These are phyloP conservation scores for Xylaria sp. DNA, from an alignment of 2,329 filamentous ascomycete genomes.

Conservation along the genomic window DNA sequence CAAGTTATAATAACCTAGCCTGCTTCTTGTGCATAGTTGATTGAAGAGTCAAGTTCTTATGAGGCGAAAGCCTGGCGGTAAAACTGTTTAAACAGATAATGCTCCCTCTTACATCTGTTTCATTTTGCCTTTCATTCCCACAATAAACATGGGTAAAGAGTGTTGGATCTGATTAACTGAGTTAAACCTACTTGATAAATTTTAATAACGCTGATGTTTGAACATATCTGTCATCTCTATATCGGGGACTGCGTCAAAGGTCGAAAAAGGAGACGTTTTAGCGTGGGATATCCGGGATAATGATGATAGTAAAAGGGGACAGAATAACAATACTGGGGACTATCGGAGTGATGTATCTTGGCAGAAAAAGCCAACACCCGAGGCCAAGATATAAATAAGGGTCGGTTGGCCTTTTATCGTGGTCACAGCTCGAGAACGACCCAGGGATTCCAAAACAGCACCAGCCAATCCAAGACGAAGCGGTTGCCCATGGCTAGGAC, in stretches of 20 bases:
- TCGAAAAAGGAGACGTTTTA: background rate
- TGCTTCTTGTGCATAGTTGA: background rate
- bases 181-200: conserved; percentile 15
- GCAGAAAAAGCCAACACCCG: background rate
- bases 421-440: background rate
- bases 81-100: background rate
- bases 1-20: background rate
- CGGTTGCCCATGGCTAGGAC: background rate
- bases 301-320: background rate
- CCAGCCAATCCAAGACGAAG: background rate
- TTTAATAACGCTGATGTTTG: background rate
- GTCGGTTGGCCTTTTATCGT: background rate
- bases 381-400: background rate
- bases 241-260: too few species aligned
- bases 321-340: background rate
- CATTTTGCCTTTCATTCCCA: background rate
- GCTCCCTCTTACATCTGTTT: too few species aligned
- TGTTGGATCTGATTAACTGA: background rate
- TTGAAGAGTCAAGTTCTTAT: background rate
- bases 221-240: background rate
- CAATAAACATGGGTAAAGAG: background rate
- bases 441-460: background rate
- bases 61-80: background rate
- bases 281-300: background rate
- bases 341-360: background rate